Conservation (phyloP, 495 filamentous ascomycete genomes). For the Immersiella caudata region DNA sequence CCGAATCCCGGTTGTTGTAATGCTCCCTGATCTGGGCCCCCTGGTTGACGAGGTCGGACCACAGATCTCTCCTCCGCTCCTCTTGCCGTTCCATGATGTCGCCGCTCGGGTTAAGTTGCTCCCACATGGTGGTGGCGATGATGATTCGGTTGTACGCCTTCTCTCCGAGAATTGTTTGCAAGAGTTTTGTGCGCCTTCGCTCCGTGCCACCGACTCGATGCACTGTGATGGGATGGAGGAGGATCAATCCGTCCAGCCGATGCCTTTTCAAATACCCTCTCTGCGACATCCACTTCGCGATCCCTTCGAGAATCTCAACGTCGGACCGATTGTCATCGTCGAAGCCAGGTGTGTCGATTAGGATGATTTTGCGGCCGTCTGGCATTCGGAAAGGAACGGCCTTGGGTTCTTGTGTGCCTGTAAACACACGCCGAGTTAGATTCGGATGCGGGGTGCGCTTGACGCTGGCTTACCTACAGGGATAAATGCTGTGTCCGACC, state of each 20-base stretch:
- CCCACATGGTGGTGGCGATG: constrained; percentile 4
- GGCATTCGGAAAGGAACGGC: not conserved
- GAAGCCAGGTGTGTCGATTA: constrained; percentile 52
- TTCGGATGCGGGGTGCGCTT: not conserved
- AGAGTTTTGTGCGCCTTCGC: not conserved
- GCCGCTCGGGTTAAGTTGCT: not conserved
- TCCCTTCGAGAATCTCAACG: constrained; percentile 43
- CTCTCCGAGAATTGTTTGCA: not conserved
- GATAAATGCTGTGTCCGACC: constrained; percentile 6
- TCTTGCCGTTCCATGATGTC: not conserved
- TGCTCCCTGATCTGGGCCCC: not conserved
- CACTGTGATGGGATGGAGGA: constrained; percentile 7
- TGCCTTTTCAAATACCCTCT: not conserved
- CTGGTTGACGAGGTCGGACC: not conserved
- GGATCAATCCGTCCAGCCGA: constrained; percentile 5
- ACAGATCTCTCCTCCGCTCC: not conserved
- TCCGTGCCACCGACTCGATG: constrained; percentile 8
- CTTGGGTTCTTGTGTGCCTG: constrained; percentile 1
- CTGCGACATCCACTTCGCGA: constrained; percentile 26
- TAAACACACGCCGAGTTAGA: not conserved
- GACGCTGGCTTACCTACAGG: not conserved
- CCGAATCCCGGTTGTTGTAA: not conserved
- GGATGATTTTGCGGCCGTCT: constrained; percentile 17
- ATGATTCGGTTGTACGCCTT: constrained; percentile 1
- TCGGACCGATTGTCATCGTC: constrained; percentile 45